These are phyloP conservation scores for Pichia terricola DNA, from an alignment of 1,139 yeast species.

Conservation along the genomic window DNA sequence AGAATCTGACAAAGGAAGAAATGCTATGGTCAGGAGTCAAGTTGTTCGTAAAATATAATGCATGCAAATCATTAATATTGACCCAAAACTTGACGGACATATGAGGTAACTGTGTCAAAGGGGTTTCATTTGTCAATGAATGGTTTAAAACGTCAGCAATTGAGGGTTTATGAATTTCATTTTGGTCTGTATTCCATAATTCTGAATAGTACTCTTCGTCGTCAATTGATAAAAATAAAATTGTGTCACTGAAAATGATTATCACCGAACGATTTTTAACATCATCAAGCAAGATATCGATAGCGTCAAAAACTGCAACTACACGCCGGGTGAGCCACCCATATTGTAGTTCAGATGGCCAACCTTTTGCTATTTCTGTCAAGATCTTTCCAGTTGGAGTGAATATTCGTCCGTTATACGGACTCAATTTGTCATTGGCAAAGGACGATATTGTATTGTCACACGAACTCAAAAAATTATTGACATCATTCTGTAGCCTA, in stretches of 20 bases:
- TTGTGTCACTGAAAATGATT: conserved; percentile 70
- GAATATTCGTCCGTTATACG: conserved; percentile 57
- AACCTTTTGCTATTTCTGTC: conserved; percentile 70
- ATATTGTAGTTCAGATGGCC: conserved; percentile 83
- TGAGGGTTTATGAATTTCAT: conserved; percentile 39
- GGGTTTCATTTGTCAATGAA: conserved; percentile 77
- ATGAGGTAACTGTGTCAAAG: conserved; percentile 56
- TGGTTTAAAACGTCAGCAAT: conserved; percentile 82
- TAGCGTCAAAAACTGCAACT: conserved; percentile 66
- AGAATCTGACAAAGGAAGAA: conserved; percentile 18
- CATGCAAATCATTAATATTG: conserved; percentile 45
- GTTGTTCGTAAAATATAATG: conserved; percentile 33
- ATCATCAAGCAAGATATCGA: conserved; percentile 30
- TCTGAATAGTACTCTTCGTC: conserved; percentile 35
- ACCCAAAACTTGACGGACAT: conserved; percentile 66
- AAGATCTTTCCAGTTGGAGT: conserved; percentile 87
- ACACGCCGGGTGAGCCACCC: conserved; percentile 86
- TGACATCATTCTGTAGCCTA: conserved; percentile 24
- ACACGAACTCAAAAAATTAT: conserved; percentile 43
- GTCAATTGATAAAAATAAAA: conserved; percentile 50
- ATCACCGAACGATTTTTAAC: conserved; percentile 43
- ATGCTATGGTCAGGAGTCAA: conserved; percentile 18
- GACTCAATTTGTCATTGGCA: conserved; percentile 44
- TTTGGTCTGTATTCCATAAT: conserved; percentile 20
- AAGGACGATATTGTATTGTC: conserved; percentile 71